Base-by-base conservation (phyloP, 1,139 yeast genomes). In the Geotrichum aggregatum region DNA sequence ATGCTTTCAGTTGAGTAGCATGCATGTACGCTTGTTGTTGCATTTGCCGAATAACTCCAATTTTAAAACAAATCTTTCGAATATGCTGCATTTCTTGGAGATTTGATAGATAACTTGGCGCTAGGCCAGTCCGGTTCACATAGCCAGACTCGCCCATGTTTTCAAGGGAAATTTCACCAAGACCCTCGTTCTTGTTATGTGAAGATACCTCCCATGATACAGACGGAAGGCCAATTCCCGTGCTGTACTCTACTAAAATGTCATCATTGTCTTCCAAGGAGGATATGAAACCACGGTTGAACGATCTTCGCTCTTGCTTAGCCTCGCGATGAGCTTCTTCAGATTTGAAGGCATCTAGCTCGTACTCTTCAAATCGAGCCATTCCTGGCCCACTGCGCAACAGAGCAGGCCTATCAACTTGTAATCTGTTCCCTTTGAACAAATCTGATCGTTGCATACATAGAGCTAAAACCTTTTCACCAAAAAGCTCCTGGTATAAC, bases 31-130 rank as follows among this genome's bases (percentile, higher is more conserved):
- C 84, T 56, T 83, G 87, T 26, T 89, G 91, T 64, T 92, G 96
- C 88, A 92, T 84, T 67, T 87, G 95, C 56, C 96, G 76, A 56
- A 94, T 86, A 49, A 91, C 73, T 2, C 95, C 84, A 30, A 94
- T 87, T 66, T 91, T 91, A 70, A 88, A 87, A 66, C 98, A 91
- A 3, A 87, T 76, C 62, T 83, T 85, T 52, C 98, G 75, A 35
- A 94, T 87, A 61, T 87, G 89, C 70, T 91, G 97, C 75, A 92
- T 87, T 60, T 84, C 80, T 3, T 76, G 71, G 48, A 94, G 83
- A 61, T 89, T 92, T 16, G 77, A 77, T 58, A 78, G 75, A 55
- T 87, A 74, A 13, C 80, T 72, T 13, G 77, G 76, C 56, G 83
- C 81, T 52, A 88, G 72, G 2, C 47, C 50, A 3, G 30, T 14